A percentile compares a stretch with the other conserved stretches of the same genome.
These are phyloP conservation scores for Zygosaccharomyces kombuchaensis DNA, from an alignment of 805 yeast genomes.

Conservation along the genomic window DNA sequence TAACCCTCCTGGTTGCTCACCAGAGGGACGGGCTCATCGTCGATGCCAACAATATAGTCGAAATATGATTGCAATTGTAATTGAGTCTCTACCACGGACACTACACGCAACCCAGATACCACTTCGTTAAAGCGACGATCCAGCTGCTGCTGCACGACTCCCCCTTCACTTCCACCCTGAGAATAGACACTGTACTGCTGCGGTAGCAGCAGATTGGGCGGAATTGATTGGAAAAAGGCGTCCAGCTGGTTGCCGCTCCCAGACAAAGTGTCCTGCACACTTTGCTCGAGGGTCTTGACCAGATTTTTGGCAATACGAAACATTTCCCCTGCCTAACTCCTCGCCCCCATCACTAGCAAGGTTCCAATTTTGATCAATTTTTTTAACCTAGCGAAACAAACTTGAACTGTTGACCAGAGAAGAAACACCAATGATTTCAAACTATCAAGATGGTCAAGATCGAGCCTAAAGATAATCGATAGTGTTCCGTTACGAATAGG, in stretches of 20 bases:
- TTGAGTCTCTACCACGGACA: constrained; percentile 46
- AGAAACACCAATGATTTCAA: not conserved
- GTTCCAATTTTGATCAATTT: not conserved
- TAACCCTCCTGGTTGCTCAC: constrained; percentile 34
- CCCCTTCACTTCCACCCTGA: constrained; percentile 26
- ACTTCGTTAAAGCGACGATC: constrained; percentile 29
- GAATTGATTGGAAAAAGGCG: constrained; percentile 36
- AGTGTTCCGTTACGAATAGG: not conserved
- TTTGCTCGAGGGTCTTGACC: constrained; percentile 51
- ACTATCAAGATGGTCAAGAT: not conserved
- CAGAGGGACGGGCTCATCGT: constrained; percentile 57
- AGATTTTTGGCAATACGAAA: constrained; percentile 62
- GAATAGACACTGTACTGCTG: constrained; percentile 25
- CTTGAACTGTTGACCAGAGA: not conserved
- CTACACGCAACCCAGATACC: constrained; percentile 53
- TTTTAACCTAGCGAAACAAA: not conserved
- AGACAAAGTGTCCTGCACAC: constrained; percentile 36
- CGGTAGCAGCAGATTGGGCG: constrained; percentile 30
- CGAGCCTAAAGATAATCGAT: too few species aligned
- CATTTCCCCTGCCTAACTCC: constrained; percentile 31
- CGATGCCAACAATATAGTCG: constrained; percentile 78
- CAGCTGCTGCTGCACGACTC: constrained; percentile 6
- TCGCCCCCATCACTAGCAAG: not conserved
- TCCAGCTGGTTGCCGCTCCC: constrained; percentile 36
- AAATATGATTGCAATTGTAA: constrained; percentile 77